Conservation (phyloP, 164 flowering plant species). For the Annona squamosa region DNA sequence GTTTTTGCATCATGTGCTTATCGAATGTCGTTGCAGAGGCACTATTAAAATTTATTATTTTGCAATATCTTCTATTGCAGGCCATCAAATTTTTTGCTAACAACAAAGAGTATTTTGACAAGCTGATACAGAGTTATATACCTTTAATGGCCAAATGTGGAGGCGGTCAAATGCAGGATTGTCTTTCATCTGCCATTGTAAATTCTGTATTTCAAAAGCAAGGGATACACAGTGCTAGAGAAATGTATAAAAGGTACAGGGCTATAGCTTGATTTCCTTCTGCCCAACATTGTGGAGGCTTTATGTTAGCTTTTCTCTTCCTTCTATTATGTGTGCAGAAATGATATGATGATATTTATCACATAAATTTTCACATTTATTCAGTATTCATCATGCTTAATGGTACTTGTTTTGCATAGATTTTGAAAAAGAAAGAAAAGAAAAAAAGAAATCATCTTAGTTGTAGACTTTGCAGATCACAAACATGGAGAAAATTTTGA, state of each 20-base stretch:
- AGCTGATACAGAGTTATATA: conserved; percentile 55
- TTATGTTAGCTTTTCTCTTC: background rate
- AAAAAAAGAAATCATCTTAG: too few relatives aligned
- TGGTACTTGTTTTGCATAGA: too few relatives aligned
- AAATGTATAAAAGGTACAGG: conserved; percentile 58
- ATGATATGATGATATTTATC: too few relatives aligned
- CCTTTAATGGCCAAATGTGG: conserved; percentile 40
- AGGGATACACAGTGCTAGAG: conserved; percentile 67
- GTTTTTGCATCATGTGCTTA: background rate
- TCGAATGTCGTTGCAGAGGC: background rate
- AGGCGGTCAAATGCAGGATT: conserved; percentile 44
- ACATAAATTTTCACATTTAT: too few relatives aligned
- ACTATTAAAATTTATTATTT: conserved; percentile 2
- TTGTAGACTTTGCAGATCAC: too few relatives aligned
- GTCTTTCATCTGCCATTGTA: conserved; percentile 60
- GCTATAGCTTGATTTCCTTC: conserved; percentile 4
- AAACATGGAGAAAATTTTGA: too few relatives aligned
- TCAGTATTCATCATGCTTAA: too few relatives aligned
- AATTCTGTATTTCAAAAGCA: conserved; percentile 48
- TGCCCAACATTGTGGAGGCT: background rate
- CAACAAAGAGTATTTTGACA: conserved; percentile 51
- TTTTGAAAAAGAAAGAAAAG: too few relatives aligned
- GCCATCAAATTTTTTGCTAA: conserved; percentile 61
- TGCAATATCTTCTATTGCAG: conserved; percentile 30
- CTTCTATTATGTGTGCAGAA: too few relatives aligned